Percentiles rank a stretch among this genome's conserved stretches.
phyloP scores from a whole-genome alignment of 2,329 filamentous ascomycete species.

The Ascochyta pisi region DNA sequence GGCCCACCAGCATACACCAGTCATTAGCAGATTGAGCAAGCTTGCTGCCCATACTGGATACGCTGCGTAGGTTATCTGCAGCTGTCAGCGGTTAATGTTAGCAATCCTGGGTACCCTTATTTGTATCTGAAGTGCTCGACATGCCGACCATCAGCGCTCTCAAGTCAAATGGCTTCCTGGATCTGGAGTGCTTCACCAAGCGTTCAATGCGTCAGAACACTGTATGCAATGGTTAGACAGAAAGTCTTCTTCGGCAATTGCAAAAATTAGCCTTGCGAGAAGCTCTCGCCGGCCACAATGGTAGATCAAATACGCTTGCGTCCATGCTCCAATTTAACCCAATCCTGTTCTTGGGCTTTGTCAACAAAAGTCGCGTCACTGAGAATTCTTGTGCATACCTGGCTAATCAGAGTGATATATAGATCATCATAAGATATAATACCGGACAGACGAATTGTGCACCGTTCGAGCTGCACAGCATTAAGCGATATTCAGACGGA shows the following conservation, averaged over 20 bases:
- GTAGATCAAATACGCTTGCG: constrained; percentile 37
- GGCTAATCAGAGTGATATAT: constrained; percentile 37
- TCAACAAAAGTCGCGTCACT: background rate
- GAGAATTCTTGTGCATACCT: constrained; percentile 9
- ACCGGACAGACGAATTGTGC: constrained; percentile 43
- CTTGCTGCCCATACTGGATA: constrained; percentile 39
- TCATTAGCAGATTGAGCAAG: constrained; percentile 40
- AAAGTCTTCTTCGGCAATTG: constrained; percentile 41
- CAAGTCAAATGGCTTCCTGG: constrained; percentile 36
- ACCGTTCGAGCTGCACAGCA: constrained; percentile 30
- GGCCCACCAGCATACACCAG: constrained; percentile 40
- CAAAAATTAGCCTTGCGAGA: constrained; percentile 39
- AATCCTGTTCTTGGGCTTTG: constrained; percentile 31
- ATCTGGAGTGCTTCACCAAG: constrained; percentile 41
- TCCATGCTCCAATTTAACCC: constrained; percentile 36
- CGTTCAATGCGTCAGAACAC: constrained; percentile 41
- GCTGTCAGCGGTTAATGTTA: constrained; percentile 18
- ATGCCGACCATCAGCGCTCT: constrained; percentile 13
- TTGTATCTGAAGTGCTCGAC: constrained; percentile 6
- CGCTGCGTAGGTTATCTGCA: constrained; percentile 18
- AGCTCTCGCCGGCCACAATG: constrained; percentile 35
- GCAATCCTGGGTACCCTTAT: background rate
- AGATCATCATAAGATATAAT: constrained; percentile 41
- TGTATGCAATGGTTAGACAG: constrained; percentile 41
- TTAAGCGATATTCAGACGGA: constrained; percentile 1